Percentiles rank a stretch among this genome's conserved stretches.
Conservation (phyloP, 164 flowering plant genomes). For the Annona cherimola region DNA sequence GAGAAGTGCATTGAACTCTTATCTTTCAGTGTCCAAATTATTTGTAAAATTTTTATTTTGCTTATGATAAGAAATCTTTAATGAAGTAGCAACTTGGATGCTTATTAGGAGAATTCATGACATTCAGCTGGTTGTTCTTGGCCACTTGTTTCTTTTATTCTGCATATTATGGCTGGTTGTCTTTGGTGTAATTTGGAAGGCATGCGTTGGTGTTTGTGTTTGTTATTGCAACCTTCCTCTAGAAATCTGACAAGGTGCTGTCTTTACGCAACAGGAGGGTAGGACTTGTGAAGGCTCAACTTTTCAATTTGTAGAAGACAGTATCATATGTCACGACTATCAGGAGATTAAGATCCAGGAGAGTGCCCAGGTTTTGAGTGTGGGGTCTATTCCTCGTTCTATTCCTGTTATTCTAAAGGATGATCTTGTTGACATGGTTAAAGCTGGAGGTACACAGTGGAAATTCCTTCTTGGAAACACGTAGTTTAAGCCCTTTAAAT, state of each 20-base stretch:
- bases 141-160: neutral
- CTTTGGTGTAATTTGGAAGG: neutral
- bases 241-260: neutral
- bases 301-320: constrained; percentile 56
- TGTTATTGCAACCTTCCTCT: neutral
- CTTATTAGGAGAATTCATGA: neutral
- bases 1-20: neutral
- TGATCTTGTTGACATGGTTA: constrained; percentile 94
- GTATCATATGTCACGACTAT: constrained; percentile 75
- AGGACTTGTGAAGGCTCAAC: constrained; percentile 62
- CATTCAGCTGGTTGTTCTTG: neutral
- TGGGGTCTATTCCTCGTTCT: constrained; percentile 98
- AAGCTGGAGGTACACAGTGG: constrained; percentile 77
- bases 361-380: constrained; percentile 78
- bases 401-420: constrained; percentile 74
- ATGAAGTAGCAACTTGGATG: neutral
- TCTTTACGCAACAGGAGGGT: constrained; percentile 34
- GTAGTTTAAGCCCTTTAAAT: neutral
- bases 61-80: neutral
- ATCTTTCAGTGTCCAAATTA: neutral
- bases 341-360: constrained; percentile 99
- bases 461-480: constrained; percentile 1
- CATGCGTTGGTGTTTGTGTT: neutral
- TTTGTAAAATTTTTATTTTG: neutral
- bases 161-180: neutral